Evolutionary conservation across 768 basidiomycete species (phyloP).

Genomic region (Boletus sp.): DNA sequence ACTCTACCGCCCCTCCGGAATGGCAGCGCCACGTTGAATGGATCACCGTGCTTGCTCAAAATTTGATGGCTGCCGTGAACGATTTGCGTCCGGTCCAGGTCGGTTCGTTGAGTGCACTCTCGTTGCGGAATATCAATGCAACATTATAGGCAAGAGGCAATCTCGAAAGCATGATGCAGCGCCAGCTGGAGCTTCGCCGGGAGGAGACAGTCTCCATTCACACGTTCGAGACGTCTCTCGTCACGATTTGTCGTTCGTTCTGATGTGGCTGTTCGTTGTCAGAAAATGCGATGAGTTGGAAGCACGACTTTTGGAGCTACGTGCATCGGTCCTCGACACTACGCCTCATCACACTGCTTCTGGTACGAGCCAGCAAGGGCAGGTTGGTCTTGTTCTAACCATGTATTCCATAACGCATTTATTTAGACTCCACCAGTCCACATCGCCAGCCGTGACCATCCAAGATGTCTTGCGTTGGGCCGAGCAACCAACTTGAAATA

Average conservation of each 20-base stretch:
- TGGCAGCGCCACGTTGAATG: constrained; percentile 79
- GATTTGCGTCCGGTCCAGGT: constrained; percentile 89
- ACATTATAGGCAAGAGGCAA: constrained; percentile 66
- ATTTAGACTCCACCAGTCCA: constrained; percentile 7
- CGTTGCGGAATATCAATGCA: background rate
- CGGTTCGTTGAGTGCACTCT: constrained; percentile 11
- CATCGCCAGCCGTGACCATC: constrained; percentile 11
- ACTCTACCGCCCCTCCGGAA: constrained; percentile 49
- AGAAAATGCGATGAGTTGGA: constrained; percentile 77
- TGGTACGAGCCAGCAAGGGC: constrained; percentile 7
- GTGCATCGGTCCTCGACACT: constrained; percentile 26
- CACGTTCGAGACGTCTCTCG: constrained; percentile 44
- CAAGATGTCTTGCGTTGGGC: constrained; percentile 58
- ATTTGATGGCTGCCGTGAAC: constrained; percentile 88
- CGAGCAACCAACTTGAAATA: constrained; percentile 41
- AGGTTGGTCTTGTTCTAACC: constrained; percentile 13
- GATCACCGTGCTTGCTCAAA: constrained; percentile 78
- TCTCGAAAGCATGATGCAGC: constrained; percentile 78
- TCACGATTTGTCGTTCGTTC: background rate
- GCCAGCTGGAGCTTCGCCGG: constrained; percentile 69
- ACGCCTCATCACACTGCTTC: background rate
- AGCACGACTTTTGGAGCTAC: constrained; percentile 57
- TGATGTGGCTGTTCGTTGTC: constrained; percentile 6
- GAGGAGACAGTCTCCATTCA: constrained; percentile 73
- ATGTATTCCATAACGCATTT: background rate